These are phyloP conservation scores for Tuber calosporum DNA, from an alignment of 495 filamentous ascomycete species.

Conservation along the genomic window DNA sequence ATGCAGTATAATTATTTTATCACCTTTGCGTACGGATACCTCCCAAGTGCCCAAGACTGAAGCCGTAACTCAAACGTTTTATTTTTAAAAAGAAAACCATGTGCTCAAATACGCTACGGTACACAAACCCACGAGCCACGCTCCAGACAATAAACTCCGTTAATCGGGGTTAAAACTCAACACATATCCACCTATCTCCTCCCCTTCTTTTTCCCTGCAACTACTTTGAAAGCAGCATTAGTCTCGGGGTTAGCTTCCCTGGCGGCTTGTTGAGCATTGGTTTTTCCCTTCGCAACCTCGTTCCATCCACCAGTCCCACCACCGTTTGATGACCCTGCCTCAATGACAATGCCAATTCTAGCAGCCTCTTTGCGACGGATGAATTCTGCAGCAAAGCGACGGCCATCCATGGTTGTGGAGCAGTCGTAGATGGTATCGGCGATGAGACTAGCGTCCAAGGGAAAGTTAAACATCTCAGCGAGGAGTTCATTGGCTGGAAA, in stretches of 20 bases:
- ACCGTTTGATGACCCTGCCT: slow-evolving; percentile 48
- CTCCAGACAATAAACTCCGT: not conserved
- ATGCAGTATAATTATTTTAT: not conserved
- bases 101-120: not conserved
- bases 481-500: slow-evolving; percentile 72
- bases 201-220: slow-evolving; percentile 87
- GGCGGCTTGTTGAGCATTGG: slow-evolving; percentile 41
- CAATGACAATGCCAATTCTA: slow-evolving; percentile 70
- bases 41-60: not conserved
- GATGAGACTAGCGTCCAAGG: slow-evolving; percentile 69
- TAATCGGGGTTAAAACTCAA: not conserved
- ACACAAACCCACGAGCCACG: not conserved
- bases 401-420: slow-evolving; percentile 78
- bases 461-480: slow-evolving; percentile 62
- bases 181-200: slow-evolving; percentile 46
- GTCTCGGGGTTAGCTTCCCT: slow-evolving; percentile 48
- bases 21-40: not conserved
- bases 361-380: slow-evolving; percentile 85
- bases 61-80: not conserved
- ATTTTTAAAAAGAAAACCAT: not conserved
- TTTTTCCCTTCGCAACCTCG: slow-evolving; percentile 92
- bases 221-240: slow-evolving; percentile 72
- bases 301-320: slow-evolving; percentile 72
- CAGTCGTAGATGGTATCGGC: slow-evolving; percentile 79
- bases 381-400: slow-evolving; percentile 90